phyloP scores from a whole-genome alignment of 2,329 filamentous ascomycete genomes.

The Periglandula ipomoeae region DNA sequence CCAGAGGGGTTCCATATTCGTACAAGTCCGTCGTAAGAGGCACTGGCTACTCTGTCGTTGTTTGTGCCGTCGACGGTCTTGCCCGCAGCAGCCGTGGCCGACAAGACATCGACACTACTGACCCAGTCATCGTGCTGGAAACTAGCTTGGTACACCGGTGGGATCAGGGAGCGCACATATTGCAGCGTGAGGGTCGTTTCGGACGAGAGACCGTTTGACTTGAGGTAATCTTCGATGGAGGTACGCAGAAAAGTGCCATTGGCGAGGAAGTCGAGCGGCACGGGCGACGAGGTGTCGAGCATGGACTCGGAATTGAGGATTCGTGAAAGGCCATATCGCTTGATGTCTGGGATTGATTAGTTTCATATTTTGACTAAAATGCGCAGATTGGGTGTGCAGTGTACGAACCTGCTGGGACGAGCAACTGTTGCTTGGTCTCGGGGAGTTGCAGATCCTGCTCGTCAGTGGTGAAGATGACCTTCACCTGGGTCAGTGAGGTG shows the following conservation, averaged over 20 bases:
- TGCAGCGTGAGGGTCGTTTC: constrained; percentile 83
- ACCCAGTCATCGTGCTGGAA: constrained; percentile 99
- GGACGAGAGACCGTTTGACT: constrained; percentile 74
- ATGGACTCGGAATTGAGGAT: constrained; percentile 65
- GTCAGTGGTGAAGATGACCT: constrained; percentile 58
- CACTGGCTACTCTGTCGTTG: constrained; percentile 66
- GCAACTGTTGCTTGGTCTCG: constrained; percentile 51
- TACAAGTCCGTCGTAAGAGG: constrained; percentile 82
- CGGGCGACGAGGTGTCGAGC: constrained; percentile 54
- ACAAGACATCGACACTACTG: constrained; percentile 74
- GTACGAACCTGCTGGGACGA: constrained; percentile 48
- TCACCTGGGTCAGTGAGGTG: constrained; percentile 44
- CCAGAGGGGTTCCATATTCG: constrained; percentile 85
- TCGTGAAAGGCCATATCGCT: constrained; percentile 60
- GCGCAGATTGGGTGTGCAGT: background rate
- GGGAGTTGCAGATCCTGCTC: constrained; percentile 53
- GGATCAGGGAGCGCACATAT: constrained; percentile 86
- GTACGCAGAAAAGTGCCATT: constrained; percentile 88
- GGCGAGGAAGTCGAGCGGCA: constrained; percentile 90
- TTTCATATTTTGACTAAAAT: background rate
- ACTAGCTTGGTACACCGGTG: constrained; percentile 79
- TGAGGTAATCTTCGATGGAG: constrained; percentile 84
- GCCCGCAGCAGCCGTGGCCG: constrained; percentile 52
- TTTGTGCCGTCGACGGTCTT: constrained; percentile 28
- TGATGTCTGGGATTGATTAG: constrained; percentile 41